phyloP scores from a whole-genome alignment of 2,329 filamentous ascomycete species.

The Penicillium brasilianum region DNA sequence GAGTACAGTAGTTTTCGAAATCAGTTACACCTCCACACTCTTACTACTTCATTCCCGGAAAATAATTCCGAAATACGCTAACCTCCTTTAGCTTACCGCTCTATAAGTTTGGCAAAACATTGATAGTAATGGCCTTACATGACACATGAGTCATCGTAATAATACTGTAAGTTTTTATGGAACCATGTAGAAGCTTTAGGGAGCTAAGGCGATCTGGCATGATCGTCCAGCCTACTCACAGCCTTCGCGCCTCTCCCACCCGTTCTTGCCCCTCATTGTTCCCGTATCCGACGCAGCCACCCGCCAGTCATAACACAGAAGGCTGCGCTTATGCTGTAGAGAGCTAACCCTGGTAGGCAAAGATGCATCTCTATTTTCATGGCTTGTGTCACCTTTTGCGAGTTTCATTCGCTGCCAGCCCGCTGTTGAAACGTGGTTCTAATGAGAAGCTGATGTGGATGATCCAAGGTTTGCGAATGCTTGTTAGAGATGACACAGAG shows the following conservation, averaged over 20 bases:
- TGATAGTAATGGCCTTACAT: neutral
- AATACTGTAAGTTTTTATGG: slow-evolving; percentile 1
- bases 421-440: neutral
- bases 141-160: neutral
- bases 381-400: slow-evolving; percentile 3
- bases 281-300: slow-evolving; percentile 5
- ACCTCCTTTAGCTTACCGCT: too few relatives aligned
- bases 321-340: slow-evolving; percentile 5
- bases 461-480: neutral
- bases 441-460: neutral
- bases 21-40: too few relatives aligned
- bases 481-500: slow-evolving; percentile 4
- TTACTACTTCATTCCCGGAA: too few relatives aligned
- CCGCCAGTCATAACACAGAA: slow-evolving; percentile 3
- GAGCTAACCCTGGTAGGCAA: slow-evolving; percentile 7
- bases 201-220: slow-evolving; percentile 2
- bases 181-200: neutral
- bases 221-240: slow-evolving; percentile 8
- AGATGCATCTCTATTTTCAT: slow-evolving; percentile 1
- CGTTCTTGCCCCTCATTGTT: slow-evolving; percentile 5
- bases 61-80: too few relatives aligned
- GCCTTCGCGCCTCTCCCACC: slow-evolving; percentile 3
- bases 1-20: too few relatives aligned
- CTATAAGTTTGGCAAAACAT: neutral
- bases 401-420: slow-evolving; percentile 6